These are phyloP conservation scores for Beauveria sp. DNA, from an alignment of 2,329 filamentous ascomycete genomes.

Conservation along the genomic window DNA sequence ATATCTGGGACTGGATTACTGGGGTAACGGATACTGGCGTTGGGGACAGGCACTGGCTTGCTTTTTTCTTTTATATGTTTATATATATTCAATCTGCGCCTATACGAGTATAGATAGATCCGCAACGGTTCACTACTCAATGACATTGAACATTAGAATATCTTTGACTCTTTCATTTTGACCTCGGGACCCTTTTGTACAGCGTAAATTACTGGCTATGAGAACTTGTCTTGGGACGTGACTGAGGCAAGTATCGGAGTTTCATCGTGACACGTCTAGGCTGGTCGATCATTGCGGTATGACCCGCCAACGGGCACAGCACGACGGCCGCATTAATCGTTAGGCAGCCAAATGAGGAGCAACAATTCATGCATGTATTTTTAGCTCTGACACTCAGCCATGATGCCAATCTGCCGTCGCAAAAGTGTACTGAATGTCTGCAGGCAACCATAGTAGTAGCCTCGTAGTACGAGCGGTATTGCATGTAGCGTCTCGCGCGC, in stretches of 20 bases:
- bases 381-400: neutral
- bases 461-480: too few relatives aligned
- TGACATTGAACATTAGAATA: neutral
- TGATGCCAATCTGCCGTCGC: neutral
- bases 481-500: too few relatives aligned
- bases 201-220: neutral
- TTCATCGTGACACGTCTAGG: slow-evolving; percentile 1
- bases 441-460: too few relatives aligned
- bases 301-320: neutral
- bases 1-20: slow-evolving; percentile 5
- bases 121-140: slow-evolving; percentile 1
- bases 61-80: neutral
- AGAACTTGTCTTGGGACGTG: neutral
- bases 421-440: neutral
- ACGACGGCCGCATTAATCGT: neutral
- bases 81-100: neutral
- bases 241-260: neutral
- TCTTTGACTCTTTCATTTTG: too few relatives aligned
- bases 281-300: neutral
- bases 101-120: slow-evolving; percentile 7
- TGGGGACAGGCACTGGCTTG: neutral
- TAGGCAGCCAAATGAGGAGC: neutral
- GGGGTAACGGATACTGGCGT: slow-evolving; percentile 8
- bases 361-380: neutral
- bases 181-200: neutral